A percentile compares a stretch with the other conserved stretches of the same genome.
Conservation (phyloP, 495 filamentous ascomycete genomes). For the Endocarpon pusillum region DNA sequence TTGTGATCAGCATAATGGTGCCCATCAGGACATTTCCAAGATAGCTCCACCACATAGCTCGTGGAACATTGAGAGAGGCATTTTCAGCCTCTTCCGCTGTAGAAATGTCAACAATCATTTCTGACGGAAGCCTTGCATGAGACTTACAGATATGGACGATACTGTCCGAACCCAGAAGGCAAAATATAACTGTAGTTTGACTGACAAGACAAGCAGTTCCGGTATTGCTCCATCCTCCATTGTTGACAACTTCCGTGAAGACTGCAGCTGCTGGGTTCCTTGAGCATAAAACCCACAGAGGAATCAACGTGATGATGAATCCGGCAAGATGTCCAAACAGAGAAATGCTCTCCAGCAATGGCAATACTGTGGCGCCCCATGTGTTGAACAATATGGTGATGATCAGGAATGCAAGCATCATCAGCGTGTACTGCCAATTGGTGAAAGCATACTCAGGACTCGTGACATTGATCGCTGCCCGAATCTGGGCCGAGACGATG, state of each 20-base stretch:
- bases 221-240: constrained; percentile 28
- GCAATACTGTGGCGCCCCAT: constrained; percentile 20
- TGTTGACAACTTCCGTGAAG: constrained; percentile 26
- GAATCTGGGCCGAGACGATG: constrained; percentile 21
- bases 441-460: constrained; percentile 18
- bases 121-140: neutral
- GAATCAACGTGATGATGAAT: constrained; percentile 27
- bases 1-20: constrained; percentile 23
- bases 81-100: constrained; percentile 29
- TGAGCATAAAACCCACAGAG: constrained; percentile 12
- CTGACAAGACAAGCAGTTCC: constrained; percentile 26
- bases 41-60: constrained; percentile 25
- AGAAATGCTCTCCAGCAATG: constrained; percentile 20
- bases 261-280: constrained; percentile 15
- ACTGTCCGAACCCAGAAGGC: constrained; percentile 21
- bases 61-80: constrained; percentile 24
- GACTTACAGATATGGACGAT: constrained; percentile 16
- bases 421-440: constrained; percentile 32
- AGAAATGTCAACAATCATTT: neutral
- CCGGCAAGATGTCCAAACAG: constrained; percentile 25
- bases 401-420: constrained; percentile 24
- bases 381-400: constrained; percentile 27
- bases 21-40: constrained; percentile 28
- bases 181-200: constrained; percentile 23
- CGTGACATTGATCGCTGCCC: constrained; percentile 2